Percentiles rank a stretch among this genome's conserved stretches.
These are phyloP conservation scores for Trametes maxima DNA, from an alignment of 768 basidiomycete species.

Conservation along the genomic window DNA sequence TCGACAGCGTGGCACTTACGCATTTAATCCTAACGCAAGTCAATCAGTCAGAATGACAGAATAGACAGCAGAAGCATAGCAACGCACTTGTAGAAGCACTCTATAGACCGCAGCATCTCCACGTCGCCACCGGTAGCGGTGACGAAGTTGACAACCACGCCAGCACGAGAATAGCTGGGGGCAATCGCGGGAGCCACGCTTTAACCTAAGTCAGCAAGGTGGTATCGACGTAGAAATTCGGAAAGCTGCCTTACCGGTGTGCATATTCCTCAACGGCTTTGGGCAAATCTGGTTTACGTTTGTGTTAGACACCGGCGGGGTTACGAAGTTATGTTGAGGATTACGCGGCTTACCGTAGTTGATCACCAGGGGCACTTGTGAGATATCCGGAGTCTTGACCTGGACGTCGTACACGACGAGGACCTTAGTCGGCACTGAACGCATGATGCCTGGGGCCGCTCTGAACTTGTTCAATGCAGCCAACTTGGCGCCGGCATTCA, in stretches of 20 bases:
- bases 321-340: neutral
- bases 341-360: conserved; percentile 72
- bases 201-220: conserved; percentile 19
- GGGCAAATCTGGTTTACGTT: conserved; percentile 64
- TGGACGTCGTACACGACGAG: conserved; percentile 94
- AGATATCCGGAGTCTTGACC: conserved; percentile 86
- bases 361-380: conserved; percentile 90
- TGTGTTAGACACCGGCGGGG: neutral
- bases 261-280: conserved; percentile 98
- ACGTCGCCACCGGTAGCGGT: conserved; percentile 98
- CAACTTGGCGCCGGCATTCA: conserved; percentile 81
- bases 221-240: neutral
- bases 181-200: conserved; percentile 89
- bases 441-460: conserved; percentile 56
- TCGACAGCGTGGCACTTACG: conserved; percentile 48
- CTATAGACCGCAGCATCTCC: conserved; percentile 97
- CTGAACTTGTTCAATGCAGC: conserved; percentile 87
- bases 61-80: neutral
- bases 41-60: conserved; percentile 5
- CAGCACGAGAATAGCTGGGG: conserved; percentile 82
- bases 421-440: conserved; percentile 70
- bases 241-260: conserved; percentile 62
- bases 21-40: conserved; percentile 60
- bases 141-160: conserved; percentile 94
- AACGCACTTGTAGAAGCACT: conserved; percentile 94